phyloP scores from a whole-genome alignment of 345 rosid genomes.

The Pistacia atlantica region DNA sequence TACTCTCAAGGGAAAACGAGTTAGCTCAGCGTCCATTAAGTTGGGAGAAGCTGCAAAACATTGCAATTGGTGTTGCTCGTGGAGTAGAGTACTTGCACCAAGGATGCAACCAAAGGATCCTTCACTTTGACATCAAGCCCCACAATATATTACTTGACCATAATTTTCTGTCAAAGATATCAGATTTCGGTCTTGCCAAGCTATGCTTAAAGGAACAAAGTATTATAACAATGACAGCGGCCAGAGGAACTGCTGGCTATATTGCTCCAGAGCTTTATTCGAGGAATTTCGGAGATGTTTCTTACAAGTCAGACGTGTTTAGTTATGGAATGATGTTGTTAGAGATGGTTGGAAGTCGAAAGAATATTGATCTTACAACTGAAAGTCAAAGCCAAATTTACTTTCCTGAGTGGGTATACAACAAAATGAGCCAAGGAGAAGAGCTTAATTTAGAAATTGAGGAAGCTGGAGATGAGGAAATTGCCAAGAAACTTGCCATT shows the following conservation, averaged over 20 bases:
- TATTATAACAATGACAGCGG: slow-evolving; percentile 13
- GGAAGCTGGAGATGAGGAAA: slow-evolving; percentile 3
- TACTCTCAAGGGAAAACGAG: no score
- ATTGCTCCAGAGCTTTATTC: slow-evolving; percentile 22
- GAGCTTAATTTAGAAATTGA: background rate
- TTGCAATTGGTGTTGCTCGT: no score
- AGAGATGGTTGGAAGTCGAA: slow-evolving; percentile 16
- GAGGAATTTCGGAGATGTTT: slow-evolving; percentile 16
- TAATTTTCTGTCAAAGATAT: slow-evolving; percentile 18
- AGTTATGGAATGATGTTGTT: slow-evolving; percentile 25
- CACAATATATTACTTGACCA: background rate
- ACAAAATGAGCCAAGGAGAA: slow-evolving; percentile 1
- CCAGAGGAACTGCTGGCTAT: slow-evolving; percentile 19
- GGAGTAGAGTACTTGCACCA: no score
- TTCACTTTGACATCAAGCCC: background rate
- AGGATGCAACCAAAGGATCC: background rate
- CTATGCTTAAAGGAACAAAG: slow-evolving; percentile 9
- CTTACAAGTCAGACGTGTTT: slow-evolving; percentile 22
- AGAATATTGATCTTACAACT: slow-evolving; percentile 22
- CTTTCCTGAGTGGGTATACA: slow-evolving; percentile 18
- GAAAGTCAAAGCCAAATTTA: slow-evolving; percentile 19
- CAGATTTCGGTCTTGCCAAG: slow-evolving; percentile 29
- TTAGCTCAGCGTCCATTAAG: no score
- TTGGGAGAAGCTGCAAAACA: no score
- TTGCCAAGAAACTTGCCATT: slow-evolving; percentile 12